Percentiles rank a stretch among this genome's conserved stretches.
Evolutionary conservation across 495 filamentous ascomycete species (phyloP).

Genomic region (Aspergillus sclerotiicarbonarius): DNA sequence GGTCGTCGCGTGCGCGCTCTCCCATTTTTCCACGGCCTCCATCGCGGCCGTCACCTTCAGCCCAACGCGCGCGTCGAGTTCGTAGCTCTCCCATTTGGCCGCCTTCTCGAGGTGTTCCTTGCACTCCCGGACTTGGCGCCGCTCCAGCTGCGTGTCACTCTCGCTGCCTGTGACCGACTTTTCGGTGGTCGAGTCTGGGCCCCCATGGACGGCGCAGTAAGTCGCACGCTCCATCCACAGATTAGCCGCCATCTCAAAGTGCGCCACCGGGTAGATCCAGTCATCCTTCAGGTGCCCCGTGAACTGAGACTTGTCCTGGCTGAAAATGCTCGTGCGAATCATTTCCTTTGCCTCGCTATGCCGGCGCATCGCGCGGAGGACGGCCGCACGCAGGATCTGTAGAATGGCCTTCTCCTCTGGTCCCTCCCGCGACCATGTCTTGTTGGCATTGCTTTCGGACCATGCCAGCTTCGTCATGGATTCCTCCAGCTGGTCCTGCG

Average conservation of each 20-base stretch:
- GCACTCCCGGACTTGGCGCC: slow-evolving; percentile 60
- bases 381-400: slow-evolving; percentile 63
- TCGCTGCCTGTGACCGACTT: slow-evolving; percentile 10
- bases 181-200: slow-evolving; percentile 12
- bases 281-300: slow-evolving; percentile 76
- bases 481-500: slow-evolving; percentile 56
- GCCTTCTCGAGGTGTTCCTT: slow-evolving; percentile 73
- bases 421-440: slow-evolving; percentile 56
- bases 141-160: slow-evolving; percentile 38
- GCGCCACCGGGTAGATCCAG: slow-evolving; percentile 74
- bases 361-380: slow-evolving; percentile 60
- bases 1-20: slow-evolving; percentile 30
- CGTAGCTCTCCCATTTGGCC: slow-evolving; percentile 78
- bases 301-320: slow-evolving; percentile 63
- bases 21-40: slow-evolving; percentile 73
- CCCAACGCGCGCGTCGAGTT: slow-evolving; percentile 82
- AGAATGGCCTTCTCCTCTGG: slow-evolving; percentile 73
- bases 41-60: slow-evolving; percentile 79
- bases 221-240: slow-evolving; percentile 65
- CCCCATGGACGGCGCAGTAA: slow-evolving; percentile 33
- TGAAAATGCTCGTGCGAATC: slow-evolving; percentile 59
- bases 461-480: slow-evolving; percentile 65
- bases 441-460: slow-evolving; percentile 56
- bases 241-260: slow-evolving; percentile 87
- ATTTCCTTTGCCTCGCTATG: slow-evolving; percentile 62